phyloP scores from a whole-genome alignment of 2,329 filamentous ascomycete genomes.

The Atkinsonella texensis region DNA sequence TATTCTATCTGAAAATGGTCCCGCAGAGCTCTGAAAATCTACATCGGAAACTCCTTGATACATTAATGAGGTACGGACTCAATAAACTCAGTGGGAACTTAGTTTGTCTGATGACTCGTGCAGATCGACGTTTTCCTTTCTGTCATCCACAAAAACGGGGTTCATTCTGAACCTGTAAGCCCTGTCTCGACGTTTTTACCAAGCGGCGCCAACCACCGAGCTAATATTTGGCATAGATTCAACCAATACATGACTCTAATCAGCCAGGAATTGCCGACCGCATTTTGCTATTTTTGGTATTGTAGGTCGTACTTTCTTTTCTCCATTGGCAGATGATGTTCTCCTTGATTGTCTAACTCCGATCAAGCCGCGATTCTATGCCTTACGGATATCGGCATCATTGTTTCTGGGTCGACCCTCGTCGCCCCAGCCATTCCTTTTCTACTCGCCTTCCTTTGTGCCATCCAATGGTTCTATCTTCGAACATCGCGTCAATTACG shows the following conservation, averaged over 20 bases:
- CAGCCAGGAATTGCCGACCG: conserved; percentile 4
- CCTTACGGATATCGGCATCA: conserved; percentile 15
- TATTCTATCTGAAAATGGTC: conserved; percentile 4
- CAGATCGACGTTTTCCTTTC: conserved; percentile 3
- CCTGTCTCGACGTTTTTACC: not conserved
- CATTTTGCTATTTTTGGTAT: not conserved
- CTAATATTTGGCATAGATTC: not conserved
- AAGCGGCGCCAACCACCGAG: not conserved
- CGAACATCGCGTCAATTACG: conserved; percentile 43
- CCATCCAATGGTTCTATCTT: conserved; percentile 19
- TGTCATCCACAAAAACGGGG: conserved; percentile 1
- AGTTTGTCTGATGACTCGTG: not conserved
- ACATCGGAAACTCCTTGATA: conserved; percentile 3
- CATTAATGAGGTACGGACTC: not conserved
- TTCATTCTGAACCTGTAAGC: conserved; percentile 2
- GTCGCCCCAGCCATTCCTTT: conserved; percentile 35
- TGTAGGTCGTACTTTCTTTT: not conserved
- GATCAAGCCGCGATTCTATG: not conserved
- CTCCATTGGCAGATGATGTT: not conserved
- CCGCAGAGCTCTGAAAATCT: conserved; percentile 1
- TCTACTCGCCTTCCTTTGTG: conserved; percentile 11
- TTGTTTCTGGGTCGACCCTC: conserved; percentile 27
- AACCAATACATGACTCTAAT: conserved; percentile 7
- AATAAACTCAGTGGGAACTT: not conserved
- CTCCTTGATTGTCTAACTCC: not conserved